Conservation (phyloP, 2,329 filamentous ascomycete species). For the Ophiostoma ips region DNA sequence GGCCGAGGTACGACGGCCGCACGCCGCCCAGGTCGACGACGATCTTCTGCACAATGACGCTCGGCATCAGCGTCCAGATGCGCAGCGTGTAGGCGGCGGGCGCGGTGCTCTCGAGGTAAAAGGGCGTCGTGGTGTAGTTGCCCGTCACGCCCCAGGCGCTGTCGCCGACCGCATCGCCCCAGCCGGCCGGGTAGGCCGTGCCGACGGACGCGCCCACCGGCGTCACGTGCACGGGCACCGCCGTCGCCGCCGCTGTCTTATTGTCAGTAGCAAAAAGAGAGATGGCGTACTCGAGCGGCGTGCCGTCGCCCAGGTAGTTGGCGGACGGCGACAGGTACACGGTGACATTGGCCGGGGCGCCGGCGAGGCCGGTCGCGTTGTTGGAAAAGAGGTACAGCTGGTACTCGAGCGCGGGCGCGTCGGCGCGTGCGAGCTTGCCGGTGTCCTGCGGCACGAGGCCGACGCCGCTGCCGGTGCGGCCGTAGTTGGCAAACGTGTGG, state of each 20-base stretch:
- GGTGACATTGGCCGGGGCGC: constrained; percentile 27
- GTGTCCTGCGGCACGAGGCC: constrained; percentile 39
- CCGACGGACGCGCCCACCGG: constrained; percentile 30
- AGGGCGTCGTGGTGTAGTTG: constrained; percentile 32
- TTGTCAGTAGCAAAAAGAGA: constrained; percentile 27
- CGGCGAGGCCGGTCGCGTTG: constrained; percentile 19
- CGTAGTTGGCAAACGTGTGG: constrained; percentile 38
- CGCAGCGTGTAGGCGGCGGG: constrained; percentile 33
- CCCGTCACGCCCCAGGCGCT: constrained; percentile 30
- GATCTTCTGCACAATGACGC: constrained; percentile 41
- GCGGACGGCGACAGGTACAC: constrained; percentile 38
- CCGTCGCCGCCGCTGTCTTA: constrained; percentile 12
- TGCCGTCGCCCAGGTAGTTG: constrained; percentile 36
- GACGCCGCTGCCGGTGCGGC: constrained; percentile 44
- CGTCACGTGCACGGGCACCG: constrained; percentile 24
- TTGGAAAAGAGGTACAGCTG: constrained; percentile 49
- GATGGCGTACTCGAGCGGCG: constrained; percentile 37
- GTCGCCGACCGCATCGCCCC: constrained; percentile 31
- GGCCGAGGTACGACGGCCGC: constrained; percentile 39
- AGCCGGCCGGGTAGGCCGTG: constrained; percentile 26
- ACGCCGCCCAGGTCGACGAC: constrained; percentile 42
- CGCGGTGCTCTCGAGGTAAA: constrained; percentile 21
- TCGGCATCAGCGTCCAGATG: constrained; percentile 37
- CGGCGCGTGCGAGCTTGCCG: constrained; percentile 32
- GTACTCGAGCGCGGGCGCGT: constrained; percentile 44